A percentile compares a stretch with the other conserved stretches of the same genome.
Conservation (phyloP, 495 filamentous ascomycete genomes). For the Lophiostoma macrostomum region DNA sequence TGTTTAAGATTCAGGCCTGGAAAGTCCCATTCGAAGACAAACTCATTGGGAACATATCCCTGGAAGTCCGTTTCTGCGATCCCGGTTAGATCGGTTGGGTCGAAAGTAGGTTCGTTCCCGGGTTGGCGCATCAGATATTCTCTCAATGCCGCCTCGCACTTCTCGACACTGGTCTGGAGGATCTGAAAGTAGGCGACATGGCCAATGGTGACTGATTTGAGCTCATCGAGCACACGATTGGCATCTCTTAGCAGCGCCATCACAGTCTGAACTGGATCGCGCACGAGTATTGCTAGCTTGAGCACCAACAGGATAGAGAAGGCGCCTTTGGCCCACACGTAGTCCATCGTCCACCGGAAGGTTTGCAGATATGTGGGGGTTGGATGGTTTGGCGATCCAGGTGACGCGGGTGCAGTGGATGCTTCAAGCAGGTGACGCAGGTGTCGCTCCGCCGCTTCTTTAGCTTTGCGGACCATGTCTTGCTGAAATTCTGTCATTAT, state of each 20-base stretch:
- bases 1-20: constrained; percentile 52
- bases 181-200: constrained; percentile 43
- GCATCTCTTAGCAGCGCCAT: constrained; percentile 46
- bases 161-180: constrained; percentile 46
- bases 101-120: background rate
- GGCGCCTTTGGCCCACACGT: constrained; percentile 56
- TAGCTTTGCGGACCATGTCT: constrained; percentile 48
- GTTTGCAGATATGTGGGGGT: constrained; percentile 48
- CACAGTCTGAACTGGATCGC: constrained; percentile 43
- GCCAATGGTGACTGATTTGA: constrained; percentile 42
- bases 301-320: constrained; percentile 53
- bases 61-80: constrained; percentile 44
- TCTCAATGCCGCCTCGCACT: constrained; percentile 46
- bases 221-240: constrained; percentile 45
- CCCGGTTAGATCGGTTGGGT: background rate
- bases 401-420: constrained; percentile 26
- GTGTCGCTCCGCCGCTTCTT: constrained; percentile 49
- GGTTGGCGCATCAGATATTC: constrained; percentile 38
- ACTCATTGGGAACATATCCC: constrained; percentile 52
- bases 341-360: constrained; percentile 54
- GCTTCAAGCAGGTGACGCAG: constrained; percentile 39
- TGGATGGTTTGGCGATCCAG: background rate
- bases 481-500: constrained; percentile 49
- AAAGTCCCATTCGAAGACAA: constrained; percentile 55
- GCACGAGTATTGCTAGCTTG: constrained; percentile 50